These are phyloP conservation scores for Rehmannia glutinosa DNA, from an alignment of 257 asterid species.

Conservation along the genomic window DNA sequence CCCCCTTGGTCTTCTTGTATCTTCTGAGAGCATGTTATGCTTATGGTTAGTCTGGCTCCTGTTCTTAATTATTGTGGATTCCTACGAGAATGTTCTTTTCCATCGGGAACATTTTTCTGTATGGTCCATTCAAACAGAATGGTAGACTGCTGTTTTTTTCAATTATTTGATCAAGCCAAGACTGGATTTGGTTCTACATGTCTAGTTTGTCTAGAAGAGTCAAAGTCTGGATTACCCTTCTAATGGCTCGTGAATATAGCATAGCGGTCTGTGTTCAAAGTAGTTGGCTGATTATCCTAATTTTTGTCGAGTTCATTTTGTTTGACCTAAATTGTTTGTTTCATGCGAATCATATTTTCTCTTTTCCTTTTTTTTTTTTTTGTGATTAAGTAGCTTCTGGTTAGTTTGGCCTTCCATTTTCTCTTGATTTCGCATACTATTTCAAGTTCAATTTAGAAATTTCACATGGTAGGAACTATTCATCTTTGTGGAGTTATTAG, in stretches of 20 bases:
- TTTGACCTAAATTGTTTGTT: background rate
- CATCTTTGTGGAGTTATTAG: background rate
- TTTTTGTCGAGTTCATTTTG: background rate
- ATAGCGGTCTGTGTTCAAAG: background rate
- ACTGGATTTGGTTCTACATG: background rate
- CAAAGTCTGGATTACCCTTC: constrained; percentile 1
- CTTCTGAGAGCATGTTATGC: constrained; percentile 75
- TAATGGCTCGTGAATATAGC: constrained; percentile 6
- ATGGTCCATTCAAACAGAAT: background rate
- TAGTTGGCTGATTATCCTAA: constrained; percentile 10
- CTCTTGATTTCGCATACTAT: background rate
- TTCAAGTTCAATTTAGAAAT: background rate
- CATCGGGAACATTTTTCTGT: background rate
- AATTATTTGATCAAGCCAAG: background rate
- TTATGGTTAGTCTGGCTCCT: constrained; percentile 43
- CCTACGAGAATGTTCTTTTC: background rate
- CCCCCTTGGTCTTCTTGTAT: constrained; percentile 78
- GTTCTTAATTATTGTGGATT: constrained; percentile 2
- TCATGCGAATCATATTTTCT: background rate
- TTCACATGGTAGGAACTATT: background rate
- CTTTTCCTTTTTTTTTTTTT: background rate
- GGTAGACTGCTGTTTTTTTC: background rate
- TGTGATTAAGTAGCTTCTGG: background rate
- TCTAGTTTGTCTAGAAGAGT: constrained; percentile 6
- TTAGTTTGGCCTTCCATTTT: constrained; percentile 4